Conservation (phyloP, 2,329 filamentous ascomycete species). For the Aspergillus amoenus region DNA sequence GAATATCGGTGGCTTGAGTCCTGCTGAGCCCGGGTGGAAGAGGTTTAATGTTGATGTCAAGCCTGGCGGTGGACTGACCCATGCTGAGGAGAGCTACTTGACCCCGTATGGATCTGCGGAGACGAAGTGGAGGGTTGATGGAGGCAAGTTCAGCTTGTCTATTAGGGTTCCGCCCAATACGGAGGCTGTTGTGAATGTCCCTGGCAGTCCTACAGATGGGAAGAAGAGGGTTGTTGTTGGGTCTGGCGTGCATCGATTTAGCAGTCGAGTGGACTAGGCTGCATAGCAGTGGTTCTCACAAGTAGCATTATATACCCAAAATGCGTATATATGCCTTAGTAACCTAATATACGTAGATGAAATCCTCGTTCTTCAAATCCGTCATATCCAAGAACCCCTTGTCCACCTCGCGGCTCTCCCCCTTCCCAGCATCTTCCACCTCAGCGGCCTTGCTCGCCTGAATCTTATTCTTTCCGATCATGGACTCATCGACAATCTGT, state of each 20-base stretch:
- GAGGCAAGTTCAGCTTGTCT: not conserved
- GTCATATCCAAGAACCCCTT: constrained; percentile 18
- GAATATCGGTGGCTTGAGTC: constrained; percentile 32
- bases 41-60: constrained; percentile 26
- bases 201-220: not conserved
- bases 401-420: not conserved
- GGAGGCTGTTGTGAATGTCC: constrained; percentile 1
- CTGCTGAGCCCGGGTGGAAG: constrained; percentile 33
- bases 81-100: not conserved
- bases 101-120: not conserved
- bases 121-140: not conserved
- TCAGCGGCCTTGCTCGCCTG: constrained; percentile 10
- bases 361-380: constrained; percentile 21
- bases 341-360: constrained; percentile 19
- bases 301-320: too few species aligned
- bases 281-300: too few species aligned
- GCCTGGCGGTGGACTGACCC: constrained; percentile 25
- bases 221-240: not conserved
- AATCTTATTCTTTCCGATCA: constrained; percentile 26
- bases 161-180: constrained; percentile 5
- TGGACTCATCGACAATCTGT: constrained; percentile 31
- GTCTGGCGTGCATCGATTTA: constrained; percentile 1
- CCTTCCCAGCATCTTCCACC: constrained; percentile 7
- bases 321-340: too few species aligned
- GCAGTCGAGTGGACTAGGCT: not conserved